Evolutionary conservation across 2,329 filamentous ascomycete genomes (phyloP).

Genomic region (Penicillium hesseltinei): DNA sequence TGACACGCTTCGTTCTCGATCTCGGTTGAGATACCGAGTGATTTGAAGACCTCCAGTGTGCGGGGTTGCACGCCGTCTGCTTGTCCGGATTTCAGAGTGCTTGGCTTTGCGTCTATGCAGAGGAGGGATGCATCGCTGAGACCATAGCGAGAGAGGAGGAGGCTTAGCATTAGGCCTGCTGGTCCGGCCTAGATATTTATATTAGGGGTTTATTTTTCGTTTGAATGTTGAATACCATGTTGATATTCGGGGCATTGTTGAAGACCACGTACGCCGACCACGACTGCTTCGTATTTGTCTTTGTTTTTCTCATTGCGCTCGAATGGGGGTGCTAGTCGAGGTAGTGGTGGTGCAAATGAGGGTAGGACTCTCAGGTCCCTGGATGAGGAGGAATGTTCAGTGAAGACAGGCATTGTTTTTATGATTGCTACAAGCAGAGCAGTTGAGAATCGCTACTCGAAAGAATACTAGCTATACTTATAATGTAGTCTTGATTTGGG

Average conservation of each 20-base stretch:
- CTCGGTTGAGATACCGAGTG: slow-evolving; percentile 40
- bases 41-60: slow-evolving; percentile 44
- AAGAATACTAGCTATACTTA: neutral
- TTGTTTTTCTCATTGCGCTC: slow-evolving; percentile 8
- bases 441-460: neutral
- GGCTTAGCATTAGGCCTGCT: slow-evolving; percentile 42
- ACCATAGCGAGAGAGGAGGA: slow-evolving; percentile 46
- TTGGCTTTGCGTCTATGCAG: slow-evolving; percentile 43
- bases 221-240: neutral
- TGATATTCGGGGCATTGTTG: neutral
- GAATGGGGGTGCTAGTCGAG: slow-evolving; percentile 30
- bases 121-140: slow-evolving; percentile 40
- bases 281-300: slow-evolving; percentile 43
- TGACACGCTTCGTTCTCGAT: slow-evolving; percentile 40
- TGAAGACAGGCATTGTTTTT: slow-evolving; percentile 38
- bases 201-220: neutral
- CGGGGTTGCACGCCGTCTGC: slow-evolving; percentile 45
- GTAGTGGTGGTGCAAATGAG: slow-evolving; percentile 38
- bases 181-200: slow-evolving; percentile 34
- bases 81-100: slow-evolving; percentile 40
- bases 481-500: neutral
- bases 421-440: neutral
- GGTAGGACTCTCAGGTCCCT: slow-evolving; percentile 40
- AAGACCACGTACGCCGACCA: slow-evolving; percentile 31
- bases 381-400: slow-evolving; percentile 32